These are phyloP conservation scores for Apiospora phragmitis DNA, from an alignment of 2,329 filamentous ascomycete genomes.

Conservation along the genomic window DNA sequence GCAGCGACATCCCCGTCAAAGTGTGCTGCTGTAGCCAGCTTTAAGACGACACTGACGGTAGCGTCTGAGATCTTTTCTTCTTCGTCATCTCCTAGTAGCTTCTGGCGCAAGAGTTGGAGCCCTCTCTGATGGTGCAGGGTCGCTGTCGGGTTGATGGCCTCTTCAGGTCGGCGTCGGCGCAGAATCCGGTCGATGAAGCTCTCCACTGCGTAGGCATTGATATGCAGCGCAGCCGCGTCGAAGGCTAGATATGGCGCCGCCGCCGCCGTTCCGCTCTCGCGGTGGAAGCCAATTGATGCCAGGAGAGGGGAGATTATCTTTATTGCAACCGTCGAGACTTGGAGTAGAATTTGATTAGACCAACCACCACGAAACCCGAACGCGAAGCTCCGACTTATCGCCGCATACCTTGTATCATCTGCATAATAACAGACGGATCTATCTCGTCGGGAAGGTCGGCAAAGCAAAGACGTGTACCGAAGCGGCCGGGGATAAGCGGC, in stretches of 20 bases:
- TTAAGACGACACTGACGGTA: constrained; percentile 33
- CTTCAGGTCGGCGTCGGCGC: constrained; percentile 12
- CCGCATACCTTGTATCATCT: constrained; percentile 31
- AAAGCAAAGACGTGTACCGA: constrained; percentile 25
- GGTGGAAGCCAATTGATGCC: background rate
- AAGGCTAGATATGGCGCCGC: background rate
- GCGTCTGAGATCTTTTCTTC: constrained; percentile 27
- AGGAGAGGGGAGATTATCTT: background rate
- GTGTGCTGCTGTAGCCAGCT: constrained; percentile 32
- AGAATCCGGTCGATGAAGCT: constrained; percentile 30
- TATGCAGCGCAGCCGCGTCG: constrained; percentile 2
- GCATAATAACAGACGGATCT: constrained; percentile 23
- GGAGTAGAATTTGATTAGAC: background rate
- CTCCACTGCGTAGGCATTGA: constrained; percentile 21
- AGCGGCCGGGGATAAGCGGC: constrained; percentile 16
- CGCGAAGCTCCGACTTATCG: background rate
- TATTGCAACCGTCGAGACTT: background rate
- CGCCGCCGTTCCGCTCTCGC: background rate
- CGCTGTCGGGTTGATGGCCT: constrained; percentile 11
- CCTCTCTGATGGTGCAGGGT: constrained; percentile 28
- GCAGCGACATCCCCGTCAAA: constrained; percentile 27
- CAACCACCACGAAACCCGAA: background rate
- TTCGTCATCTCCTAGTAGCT: constrained; percentile 25
- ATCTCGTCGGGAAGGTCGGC: constrained; percentile 28
- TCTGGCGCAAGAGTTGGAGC: constrained; percentile 32